Base-by-base conservation (phyloP, 2,329 filamentous ascomycete genomes). In the Stachybotrys chlorohalonatus region DNA sequence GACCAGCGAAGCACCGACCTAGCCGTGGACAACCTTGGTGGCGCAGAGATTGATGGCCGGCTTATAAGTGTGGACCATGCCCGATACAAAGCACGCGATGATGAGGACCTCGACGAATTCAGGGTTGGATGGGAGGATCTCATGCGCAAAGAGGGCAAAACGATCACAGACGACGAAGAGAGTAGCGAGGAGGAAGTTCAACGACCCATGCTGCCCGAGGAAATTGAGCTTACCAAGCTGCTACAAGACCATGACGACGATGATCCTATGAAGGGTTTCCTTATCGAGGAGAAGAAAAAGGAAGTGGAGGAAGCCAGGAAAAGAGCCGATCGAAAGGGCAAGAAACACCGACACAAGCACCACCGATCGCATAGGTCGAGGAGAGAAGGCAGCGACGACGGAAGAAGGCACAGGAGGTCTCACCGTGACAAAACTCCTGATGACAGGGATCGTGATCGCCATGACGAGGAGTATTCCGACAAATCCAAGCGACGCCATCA, bases 1-100 rank as follows among this genome's bases (percentile, higher is more conserved):
- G 93, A 99, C 71, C 94, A 99, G 75, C 82, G 93, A 62, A 96
- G 92, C 73, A 95, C 90, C 58, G 93, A 97, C 71, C 75, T 99
- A 47, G 94, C 95, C 0, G 95, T 99, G 9, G 94, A 99, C 73
- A 99, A 99, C 69, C 75, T 99, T 6, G 89, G 91, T 46, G 94
- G 94, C 36, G 87, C 92, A 8, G 87, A 85, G 32, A 85, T 99
- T 16, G 78, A 89, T 67, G 92, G 91, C 2, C 80, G 92, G 47
- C 72, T 93, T 55, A 72, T 99, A 47, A 83, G 88, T 56, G 94
- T 99, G 11, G 94, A 99, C 68, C 94, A 99, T 71, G 89, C 91
- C 31, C 78, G 92, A 53, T 99, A 99, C 72, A 95, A 96, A 76
- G 78, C 83, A 49, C 86, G 86, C 60, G 93, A 96, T 54, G 90